A percentile compares a stretch with the other conserved stretches of the same genome.
Conservation (phyloP, 495 filamentous ascomycete genomes). For the Penicillium psychrofluorescens region DNA sequence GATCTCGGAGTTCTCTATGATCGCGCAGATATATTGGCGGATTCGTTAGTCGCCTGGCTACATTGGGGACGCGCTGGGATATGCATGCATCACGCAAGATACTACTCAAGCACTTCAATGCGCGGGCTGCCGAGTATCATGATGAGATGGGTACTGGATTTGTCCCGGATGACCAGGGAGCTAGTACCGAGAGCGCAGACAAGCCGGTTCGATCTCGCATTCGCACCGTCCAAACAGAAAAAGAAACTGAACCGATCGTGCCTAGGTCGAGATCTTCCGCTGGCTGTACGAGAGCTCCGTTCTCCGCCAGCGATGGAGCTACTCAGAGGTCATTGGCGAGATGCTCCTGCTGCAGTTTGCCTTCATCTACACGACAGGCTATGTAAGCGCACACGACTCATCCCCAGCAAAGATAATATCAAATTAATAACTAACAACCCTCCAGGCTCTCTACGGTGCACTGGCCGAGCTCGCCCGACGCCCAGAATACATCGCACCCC, state of each 20-base stretch:
- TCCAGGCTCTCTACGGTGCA: slow-evolving; percentile 15
- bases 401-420: too few species aligned
- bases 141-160: slow-evolving; percentile 4
- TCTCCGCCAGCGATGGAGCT: slow-evolving; percentile 13
- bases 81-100: slow-evolving; percentile 19
- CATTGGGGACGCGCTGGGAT: slow-evolving; percentile 15
- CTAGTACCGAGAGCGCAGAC: neutral
- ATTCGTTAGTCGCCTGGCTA: slow-evolving; percentile 8
- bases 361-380: slow-evolving; percentile 20
- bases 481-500: slow-evolving; percentile 17
- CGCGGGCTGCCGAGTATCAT: slow-evolving; percentile 14
- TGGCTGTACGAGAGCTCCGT: slow-evolving; percentile 17
- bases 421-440: neutral
- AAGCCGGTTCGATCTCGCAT: slow-evolving; percentile 5
- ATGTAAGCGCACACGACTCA: slow-evolving; percentile 4
- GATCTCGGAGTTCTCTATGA: too few species aligned
- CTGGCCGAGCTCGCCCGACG: slow-evolving; percentile 15
- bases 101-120: slow-evolving; percentile 15
- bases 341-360: slow-evolving; percentile 20
- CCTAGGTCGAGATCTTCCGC: slow-evolving; percentile 17
- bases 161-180: neutral
- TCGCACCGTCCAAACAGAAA: neutral
- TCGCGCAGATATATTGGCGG: slow-evolving; percentile 13
- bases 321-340: slow-evolving; percentile 17
- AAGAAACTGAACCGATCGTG: neutral